Percentiles rank a stretch among this genome's conserved stretches.
Evolutionary conservation across 352 stramenopile species (phyloP).

Genomic region (Pseudoperonospora humuli): DNA sequence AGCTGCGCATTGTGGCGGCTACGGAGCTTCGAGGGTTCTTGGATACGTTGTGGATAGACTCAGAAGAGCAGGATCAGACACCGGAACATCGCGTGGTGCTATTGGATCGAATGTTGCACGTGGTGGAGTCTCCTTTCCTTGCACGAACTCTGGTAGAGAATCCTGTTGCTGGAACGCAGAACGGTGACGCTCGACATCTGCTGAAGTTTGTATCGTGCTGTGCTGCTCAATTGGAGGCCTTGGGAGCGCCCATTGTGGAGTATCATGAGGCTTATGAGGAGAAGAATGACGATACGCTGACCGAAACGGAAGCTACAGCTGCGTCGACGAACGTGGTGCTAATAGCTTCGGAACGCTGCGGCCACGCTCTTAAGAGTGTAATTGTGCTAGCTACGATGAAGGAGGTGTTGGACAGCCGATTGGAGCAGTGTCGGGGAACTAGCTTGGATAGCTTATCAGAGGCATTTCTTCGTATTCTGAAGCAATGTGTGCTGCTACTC

Average conservation of each 20-base stretch:
- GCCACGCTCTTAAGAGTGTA: conserved; percentile 56
- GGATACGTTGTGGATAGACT: conserved; percentile 20
- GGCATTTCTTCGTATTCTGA: conserved; percentile 38
- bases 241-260: conserved; percentile 41
- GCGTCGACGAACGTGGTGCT: conserved; percentile 60
- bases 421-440: conserved; percentile 16
- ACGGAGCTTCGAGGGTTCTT: conserved; percentile 37
- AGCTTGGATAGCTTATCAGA: conserved; percentile 4
- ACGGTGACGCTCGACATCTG: conserved; percentile 20
- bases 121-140: conserved; percentile 55
- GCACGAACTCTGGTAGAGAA: conserved; percentile 36
- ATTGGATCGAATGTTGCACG: conserved; percentile 48
- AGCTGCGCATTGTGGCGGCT: conserved; percentile 19
- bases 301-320: conserved; percentile 6
- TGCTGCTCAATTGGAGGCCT: conserved; percentile 42
- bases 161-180: conserved; percentile 7
- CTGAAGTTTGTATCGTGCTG: conserved; percentile 44
- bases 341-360: conserved; percentile 64
- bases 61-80: background rate
- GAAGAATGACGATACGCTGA: no score
- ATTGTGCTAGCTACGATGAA: conserved; percentile 63
- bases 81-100: conserved; percentile 24
- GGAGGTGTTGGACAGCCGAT: conserved; percentile 34
- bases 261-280: conserved; percentile 24
- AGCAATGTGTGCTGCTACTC: conserved; percentile 54